Base-by-base conservation (phyloP, 208 protist species). In the Leptomonas seymouri region DNA sequence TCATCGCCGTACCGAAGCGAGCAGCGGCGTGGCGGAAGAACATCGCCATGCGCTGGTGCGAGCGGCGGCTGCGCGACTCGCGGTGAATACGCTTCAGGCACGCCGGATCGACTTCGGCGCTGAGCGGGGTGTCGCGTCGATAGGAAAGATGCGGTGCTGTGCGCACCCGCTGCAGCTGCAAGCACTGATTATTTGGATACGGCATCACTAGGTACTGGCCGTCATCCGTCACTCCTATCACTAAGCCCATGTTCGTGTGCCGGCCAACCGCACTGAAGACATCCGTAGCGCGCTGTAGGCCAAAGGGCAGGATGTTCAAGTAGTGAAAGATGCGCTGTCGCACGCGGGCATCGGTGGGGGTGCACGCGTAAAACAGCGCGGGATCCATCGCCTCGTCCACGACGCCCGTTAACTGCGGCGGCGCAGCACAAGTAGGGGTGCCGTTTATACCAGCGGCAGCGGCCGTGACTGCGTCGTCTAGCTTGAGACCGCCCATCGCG, bases 221-320 rank as follows among this genome's bases (percentile, higher is more conserved):
- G 25, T 76, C 64, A 14, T 73, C 45, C 14, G 59, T 78, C 18
- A 91, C 63, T 18, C 80, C 81, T 18, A 76, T 28, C 23, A 90
- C 68, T 5, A 91, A 58, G 15, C 86, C 89, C 4, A 74, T 39
- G 51, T 81, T 86, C 2, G 86, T 90, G 66, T 92, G 89, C 5
- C 84, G 76, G 3, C 86, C 89, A 16, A 85, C 46, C 0, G 84
- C 73, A 20, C 67, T 39, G 74, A 90, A 94, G 8, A 94, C 74
- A 5, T 67, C 66, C 3, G 73, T 78, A 15, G 78, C 73, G 36
- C 60, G 71, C 25, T 78, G 70, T 5, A 94, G 64, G 14, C 84
- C 84, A 45, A 83, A 89, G 16, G 86, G 84, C 2, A 91, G 57
- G n/a, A 92, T 71, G 55, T 89, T 82, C 72, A 86, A 77, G 42